These are phyloP conservation scores for Mollisiaceae sp. DNA, from an alignment of 2,329 filamentous ascomycete species.

Conservation along the genomic window DNA sequence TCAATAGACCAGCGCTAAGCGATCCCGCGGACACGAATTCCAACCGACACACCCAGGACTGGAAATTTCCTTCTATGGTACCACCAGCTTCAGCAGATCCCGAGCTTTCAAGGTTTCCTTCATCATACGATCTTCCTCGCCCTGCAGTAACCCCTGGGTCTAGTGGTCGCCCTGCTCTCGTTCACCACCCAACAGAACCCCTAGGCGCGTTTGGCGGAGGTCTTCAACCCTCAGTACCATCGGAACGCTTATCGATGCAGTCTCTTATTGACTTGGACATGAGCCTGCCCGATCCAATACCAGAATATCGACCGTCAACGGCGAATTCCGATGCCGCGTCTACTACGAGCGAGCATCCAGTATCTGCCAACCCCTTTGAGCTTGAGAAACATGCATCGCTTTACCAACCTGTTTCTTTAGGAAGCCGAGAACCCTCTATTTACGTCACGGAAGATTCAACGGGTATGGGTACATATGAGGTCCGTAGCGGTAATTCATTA, in stretches of 20 bases:
- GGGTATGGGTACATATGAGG: constrained; percentile 50
- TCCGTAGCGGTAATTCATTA: constrained; percentile 28
- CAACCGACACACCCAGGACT: constrained; percentile 59
- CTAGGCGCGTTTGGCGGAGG: constrained; percentile 39
- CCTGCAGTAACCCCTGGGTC: constrained; percentile 39
- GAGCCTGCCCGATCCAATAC: constrained; percentile 52
- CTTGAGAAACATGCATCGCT: constrained; percentile 66
- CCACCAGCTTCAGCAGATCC: constrained; percentile 59
- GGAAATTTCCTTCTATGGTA: constrained; percentile 62
- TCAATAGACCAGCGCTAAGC: constrained; percentile 58
- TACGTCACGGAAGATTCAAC: constrained; percentile 45
- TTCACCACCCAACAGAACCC: constrained; percentile 59
- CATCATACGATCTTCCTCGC: constrained; percentile 43
- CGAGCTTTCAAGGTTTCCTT: constrained; percentile 56
- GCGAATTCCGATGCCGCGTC: constrained; percentile 48
- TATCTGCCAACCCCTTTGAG: constrained; percentile 63
- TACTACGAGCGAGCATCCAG: constrained; percentile 58
- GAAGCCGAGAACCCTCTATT: constrained; percentile 46
- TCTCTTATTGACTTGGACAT: constrained; percentile 60
- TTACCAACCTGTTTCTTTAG: constrained; percentile 48
- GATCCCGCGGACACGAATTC: constrained; percentile 61
- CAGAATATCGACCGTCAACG: constrained; percentile 39
- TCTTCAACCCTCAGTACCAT: constrained; percentile 14
- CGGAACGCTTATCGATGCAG: constrained; percentile 37
- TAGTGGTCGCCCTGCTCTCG: constrained; percentile 50